Evolutionary conservation across 2,329 filamentous ascomycete species (phyloP).

Genomic region (Dryadomyces quercivorus): DNA sequence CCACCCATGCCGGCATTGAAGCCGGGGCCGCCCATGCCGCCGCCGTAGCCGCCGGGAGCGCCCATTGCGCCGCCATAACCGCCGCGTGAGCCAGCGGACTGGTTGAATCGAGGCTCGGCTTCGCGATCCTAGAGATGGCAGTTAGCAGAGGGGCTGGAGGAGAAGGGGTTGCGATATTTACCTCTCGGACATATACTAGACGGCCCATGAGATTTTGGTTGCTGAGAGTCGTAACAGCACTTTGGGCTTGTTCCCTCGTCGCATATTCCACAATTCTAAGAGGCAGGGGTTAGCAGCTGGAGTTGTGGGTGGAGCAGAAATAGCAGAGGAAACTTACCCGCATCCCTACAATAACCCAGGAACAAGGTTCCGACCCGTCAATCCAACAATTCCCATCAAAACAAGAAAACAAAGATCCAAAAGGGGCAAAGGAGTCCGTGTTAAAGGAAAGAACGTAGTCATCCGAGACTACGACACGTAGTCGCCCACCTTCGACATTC

Average conservation of each 20-base stretch:
- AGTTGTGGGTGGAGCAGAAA: neutral
- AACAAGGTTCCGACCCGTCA: slow-evolving; percentile 94
- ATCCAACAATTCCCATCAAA: slow-evolving; percentile 90
- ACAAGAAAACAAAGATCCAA: slow-evolving; percentile 24
- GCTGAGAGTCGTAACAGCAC: slow-evolving; percentile 93
- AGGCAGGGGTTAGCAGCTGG: neutral
- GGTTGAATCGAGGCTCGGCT: slow-evolving; percentile 91
- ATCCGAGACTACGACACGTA: slow-evolving; percentile 70
- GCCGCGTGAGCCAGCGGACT: slow-evolving; percentile 52
- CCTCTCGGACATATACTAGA: slow-evolving; percentile 97
- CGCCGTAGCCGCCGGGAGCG: neutral
- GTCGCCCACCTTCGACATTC: slow-evolving; percentile 99
- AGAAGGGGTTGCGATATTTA: slow-evolving; percentile 23
- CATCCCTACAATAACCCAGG: slow-evolving; percentile 95
- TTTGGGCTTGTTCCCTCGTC: slow-evolving; percentile 96
- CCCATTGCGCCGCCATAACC: slow-evolving; percentile 17
- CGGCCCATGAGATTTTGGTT: slow-evolving; percentile 98
- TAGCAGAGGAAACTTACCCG: slow-evolving; percentile 60
- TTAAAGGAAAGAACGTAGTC: slow-evolving; percentile 44
- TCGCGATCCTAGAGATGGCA: slow-evolving; percentile 65
- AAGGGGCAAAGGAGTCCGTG: slow-evolving; percentile 21
- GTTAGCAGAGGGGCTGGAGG: slow-evolving; percentile 1
- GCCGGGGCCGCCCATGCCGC: slow-evolving; percentile 36
- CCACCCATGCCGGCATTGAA: slow-evolving; percentile 42
- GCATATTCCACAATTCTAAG: slow-evolving; percentile 99